Percentiles rank a stretch among this genome's conserved stretches.
Conservation (phyloP, 2,329 filamentous ascomycete genomes). For the Fusarium odoratissimum region DNA sequence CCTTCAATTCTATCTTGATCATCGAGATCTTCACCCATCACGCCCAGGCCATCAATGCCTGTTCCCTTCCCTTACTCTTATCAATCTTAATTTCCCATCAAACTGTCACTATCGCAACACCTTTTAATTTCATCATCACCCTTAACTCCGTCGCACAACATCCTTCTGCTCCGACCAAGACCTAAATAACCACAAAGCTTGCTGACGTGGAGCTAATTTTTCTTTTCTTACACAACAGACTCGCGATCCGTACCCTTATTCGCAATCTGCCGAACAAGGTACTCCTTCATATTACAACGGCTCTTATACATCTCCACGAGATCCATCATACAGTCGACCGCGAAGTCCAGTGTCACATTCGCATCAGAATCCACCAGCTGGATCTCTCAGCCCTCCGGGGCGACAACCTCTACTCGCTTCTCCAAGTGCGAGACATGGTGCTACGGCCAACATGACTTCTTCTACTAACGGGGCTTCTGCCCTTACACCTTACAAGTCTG, state of each 20-base stretch:
- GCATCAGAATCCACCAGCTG: conserved; percentile 57
- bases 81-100: conserved; percentile 23
- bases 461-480: conserved; percentile 55
- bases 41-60: conserved; percentile 41
- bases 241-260: conserved; percentile 64
- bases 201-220: conserved; percentile 47
- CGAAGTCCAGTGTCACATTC: conserved; percentile 64
- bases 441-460: conserved; percentile 52
- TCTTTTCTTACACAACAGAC: conserved; percentile 51
- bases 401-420: conserved; percentile 59
- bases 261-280: conserved; percentile 56
- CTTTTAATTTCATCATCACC: conserved; percentile 40
- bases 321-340: conserved; percentile 56
- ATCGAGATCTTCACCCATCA: conserved; percentile 23
- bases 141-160: conserved; percentile 31
- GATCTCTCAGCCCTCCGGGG: conserved; percentile 58
- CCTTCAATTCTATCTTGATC: conserved; percentile 27
- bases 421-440: conserved; percentile 59
- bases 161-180: conserved; percentile 25
- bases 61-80: conserved; percentile 20
- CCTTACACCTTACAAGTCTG: conserved; percentile 53
- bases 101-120: conserved; percentile 21
- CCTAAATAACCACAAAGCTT: conserved; percentile 30
- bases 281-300: conserved; percentile 61
- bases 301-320: conserved; percentile 61